Percentiles rank a stretch among this genome's conserved stretches.
Conservation (phyloP, 352 stramenopile species). For the Aphanomyces stellatus region DNA sequence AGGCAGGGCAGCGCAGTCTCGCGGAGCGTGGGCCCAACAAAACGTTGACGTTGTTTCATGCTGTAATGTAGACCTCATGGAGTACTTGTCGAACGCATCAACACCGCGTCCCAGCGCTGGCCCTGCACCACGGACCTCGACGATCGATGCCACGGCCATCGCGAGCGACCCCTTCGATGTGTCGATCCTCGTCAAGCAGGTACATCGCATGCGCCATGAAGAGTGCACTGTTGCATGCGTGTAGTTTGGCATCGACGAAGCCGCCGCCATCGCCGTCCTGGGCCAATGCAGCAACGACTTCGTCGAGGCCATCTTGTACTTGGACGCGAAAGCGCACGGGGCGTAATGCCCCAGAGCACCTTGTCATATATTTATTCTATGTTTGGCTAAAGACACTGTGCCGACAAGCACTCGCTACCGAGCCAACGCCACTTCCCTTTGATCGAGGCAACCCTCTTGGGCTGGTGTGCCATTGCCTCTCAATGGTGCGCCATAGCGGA, state of each 20-base stretch:
- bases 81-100: neutral
- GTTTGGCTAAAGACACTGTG: too few species aligned
- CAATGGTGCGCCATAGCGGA: too few species aligned
- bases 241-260: conserved; percentile 2
- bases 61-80: neutral
- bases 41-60: neutral
- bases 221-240: too few species aligned
- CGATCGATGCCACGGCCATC: neutral
- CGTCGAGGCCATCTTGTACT: neutral
- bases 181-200: neutral
- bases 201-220: too few species aligned
- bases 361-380: neutral
- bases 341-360: neutral
- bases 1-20: neutral
- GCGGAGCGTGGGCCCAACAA: neutral
- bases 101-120: too few species aligned
- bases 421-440: too few species aligned
- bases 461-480: too few species aligned
- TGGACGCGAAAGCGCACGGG: neutral
- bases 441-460: too few species aligned
- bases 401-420: too few species aligned
- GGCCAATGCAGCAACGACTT: neutral
- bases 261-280: neutral
- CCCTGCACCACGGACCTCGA: too few species aligned
- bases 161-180: neutral